Base-by-base conservation (phyloP, 129 eudicot species). In the Kitagawia praeruptora region DNA sequence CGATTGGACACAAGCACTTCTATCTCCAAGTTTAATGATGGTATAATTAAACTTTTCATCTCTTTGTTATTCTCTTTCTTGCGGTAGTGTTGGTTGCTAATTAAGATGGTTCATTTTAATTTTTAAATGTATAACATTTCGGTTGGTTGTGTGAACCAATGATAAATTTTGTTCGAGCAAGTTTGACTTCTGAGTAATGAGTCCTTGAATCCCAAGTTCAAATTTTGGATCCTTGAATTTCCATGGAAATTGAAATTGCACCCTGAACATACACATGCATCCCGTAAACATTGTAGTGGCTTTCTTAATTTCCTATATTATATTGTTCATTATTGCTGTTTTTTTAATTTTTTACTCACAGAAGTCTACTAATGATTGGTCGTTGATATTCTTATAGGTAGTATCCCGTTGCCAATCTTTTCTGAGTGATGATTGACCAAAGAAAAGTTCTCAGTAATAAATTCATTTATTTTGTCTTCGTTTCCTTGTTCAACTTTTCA, bases 351-450 rank as follows among this genome's bases (percentile, higher is more conserved):
- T 8, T 13, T 40, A 25, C 38, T 42, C 75, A 74, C 46, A 69
- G 67, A 44, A 72, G 51, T 69, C 70, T 72, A 39, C 69, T 63
- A 27, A 67, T 67, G 76, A 79, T 70, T 40, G 21, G 54, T 6
- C 42, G 27, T 78, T 74, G 38, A 18, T 67, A 67, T 67, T 67
- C 41, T 67, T 67, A 10, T 67, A 27, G 73, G 73, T 67, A 42
- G 73, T 67, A 31, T 95, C 34, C 97, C 96, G 4, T 80, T 95
- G 51, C 96, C 93, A 72, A 85, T 95, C 72, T 95, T 92, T 83
- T 84, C 93, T 4, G 99, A 95, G 79, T 95, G 99, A 97, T 95
- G 99, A 97, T 84, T 95, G 67, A 84, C 99, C 63, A 90, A 88
- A 87, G 97, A 90, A 83, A 95, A 92, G 87, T 95, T 95, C 83